Percentiles rank a stretch among this genome's conserved stretches.
phyloP scores from a whole-genome alignment of 2,329 filamentous ascomycete genomes.

The Epichloe glyceriae region DNA sequence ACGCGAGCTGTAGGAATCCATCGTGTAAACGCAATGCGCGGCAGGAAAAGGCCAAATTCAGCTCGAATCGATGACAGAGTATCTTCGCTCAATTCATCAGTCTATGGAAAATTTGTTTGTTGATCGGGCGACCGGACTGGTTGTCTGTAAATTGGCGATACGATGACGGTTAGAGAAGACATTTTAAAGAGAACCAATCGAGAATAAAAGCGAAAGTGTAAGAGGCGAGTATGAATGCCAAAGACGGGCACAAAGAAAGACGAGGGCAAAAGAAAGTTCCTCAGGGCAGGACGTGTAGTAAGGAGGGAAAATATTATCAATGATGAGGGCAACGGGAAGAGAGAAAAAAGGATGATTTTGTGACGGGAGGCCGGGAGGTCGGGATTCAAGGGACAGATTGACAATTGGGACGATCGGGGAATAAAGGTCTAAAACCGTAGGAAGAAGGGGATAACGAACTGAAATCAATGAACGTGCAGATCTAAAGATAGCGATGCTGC shows the following conservation, averaged over 20 bases:
- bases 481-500: slow-evolving; percentile 12
- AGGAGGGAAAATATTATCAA: slow-evolving; percentile 9
- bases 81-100: slow-evolving; percentile 1
- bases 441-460: slow-evolving; percentile 19
- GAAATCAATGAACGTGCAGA: slow-evolving; percentile 17
- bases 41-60: not conserved
- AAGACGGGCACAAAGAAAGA: not conserved
- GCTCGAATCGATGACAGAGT: not conserved
- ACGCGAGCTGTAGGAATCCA: slow-evolving; percentile 44
- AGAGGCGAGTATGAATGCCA: slow-evolving; percentile 9
- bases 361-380: not conserved
- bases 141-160: slow-evolving; percentile 36
- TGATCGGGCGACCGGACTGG: slow-evolving; percentile 12
- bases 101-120: slow-evolving; percentile 1
- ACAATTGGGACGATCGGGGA: slow-evolving; percentile 5
- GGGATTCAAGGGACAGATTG: slow-evolving; percentile 4
- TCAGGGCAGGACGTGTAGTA: slow-evolving; percentile 1
- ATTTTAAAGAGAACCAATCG: slow-evolving; percentile 23
- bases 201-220: slow-evolving; percentile 11
- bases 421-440: slow-evolving; percentile 8
- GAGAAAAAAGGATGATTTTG: not conserved
- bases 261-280: slow-evolving; percentile 6
- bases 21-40: slow-evolving; percentile 12
- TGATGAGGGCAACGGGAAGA: slow-evolving; percentile 6
- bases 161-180: slow-evolving; percentile 43